Percentiles rank a stretch among this genome's conserved stretches.
Evolutionary conservation across 1,284 basidiomycete species (phyloP).

Genomic region (Trichosporon sp.): DNA sequence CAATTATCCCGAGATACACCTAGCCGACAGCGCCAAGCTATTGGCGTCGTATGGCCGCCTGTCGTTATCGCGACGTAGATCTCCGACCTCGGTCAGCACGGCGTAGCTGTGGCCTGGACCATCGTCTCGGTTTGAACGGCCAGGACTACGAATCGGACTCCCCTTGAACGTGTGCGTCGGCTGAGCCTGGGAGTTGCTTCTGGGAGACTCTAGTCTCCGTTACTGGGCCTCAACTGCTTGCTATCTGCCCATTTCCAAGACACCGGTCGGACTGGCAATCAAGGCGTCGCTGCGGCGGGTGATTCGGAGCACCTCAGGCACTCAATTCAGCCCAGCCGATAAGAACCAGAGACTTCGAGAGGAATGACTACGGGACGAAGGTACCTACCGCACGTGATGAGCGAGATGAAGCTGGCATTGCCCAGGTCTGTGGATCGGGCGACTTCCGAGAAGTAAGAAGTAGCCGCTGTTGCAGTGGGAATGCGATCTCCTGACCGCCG

Average conservation of each 20-base stretch:
- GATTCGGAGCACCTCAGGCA: too few species aligned
- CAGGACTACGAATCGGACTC: not conserved
- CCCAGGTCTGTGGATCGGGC: not conserved
- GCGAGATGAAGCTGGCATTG: not conserved
- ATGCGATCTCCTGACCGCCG: not conserved
- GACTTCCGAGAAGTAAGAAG: not conserved
- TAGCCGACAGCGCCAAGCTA: not conserved
- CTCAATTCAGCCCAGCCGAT: too few species aligned
- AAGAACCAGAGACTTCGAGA: not conserved
- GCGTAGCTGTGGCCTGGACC: too few species aligned
- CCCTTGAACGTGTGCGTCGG: too few species aligned
- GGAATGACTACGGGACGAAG: too few species aligned
- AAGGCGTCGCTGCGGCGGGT: too few species aligned
- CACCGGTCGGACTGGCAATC: too few species aligned
- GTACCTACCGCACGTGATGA: too few species aligned
- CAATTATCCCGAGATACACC: not conserved
- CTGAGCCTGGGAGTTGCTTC: too few species aligned
- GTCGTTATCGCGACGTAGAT: not conserved
- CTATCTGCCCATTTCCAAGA: too few species aligned
- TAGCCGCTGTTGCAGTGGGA: not conserved
- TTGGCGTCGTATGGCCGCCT: not conserved
- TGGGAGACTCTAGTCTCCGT: too few species aligned
- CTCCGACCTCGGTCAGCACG: not conserved
- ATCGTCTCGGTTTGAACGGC: not conserved
- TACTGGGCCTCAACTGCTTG: too few species aligned